Conservation (phyloP, 257 asterid genomes). For the Solanum acaule region DNA sequence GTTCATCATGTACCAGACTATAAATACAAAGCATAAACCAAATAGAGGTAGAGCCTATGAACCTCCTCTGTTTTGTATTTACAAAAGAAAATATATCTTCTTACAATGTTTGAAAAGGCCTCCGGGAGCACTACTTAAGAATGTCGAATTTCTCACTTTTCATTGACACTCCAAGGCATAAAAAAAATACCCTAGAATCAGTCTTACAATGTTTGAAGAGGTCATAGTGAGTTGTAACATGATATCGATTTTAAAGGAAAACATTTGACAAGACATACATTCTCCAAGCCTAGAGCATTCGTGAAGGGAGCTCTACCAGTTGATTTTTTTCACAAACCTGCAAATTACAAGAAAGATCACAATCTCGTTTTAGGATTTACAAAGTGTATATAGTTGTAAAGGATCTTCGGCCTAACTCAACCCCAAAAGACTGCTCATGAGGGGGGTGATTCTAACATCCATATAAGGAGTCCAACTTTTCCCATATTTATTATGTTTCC, state of each 20-base stretch:
- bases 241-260: background rate
- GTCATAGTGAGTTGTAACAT: conserved; percentile 6
- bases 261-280: conserved; percentile 32
- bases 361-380: background rate
- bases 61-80: background rate
- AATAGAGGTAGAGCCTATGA: background rate
- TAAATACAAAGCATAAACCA: background rate
- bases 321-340: conserved; percentile 7
- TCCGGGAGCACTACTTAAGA: background rate
- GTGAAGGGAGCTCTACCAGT: conserved; percentile 97
- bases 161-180: background rate
- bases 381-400: background rate
- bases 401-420: background rate
- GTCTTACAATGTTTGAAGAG: background rate
- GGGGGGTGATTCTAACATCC: background rate
- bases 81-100: background rate
- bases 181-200: background rate
- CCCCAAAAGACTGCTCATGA: background rate
- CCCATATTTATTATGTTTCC: background rate
- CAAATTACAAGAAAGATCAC: background rate
- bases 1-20: no score
- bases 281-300: conserved; percentile 86
- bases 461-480: background rate
- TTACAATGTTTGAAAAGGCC: background rate
- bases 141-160: background rate